A percentile compares a stretch with the other conserved stretches of the same genome.
Conservation (phyloP, 2,329 filamentous ascomycete genomes). For the Phaeoacremonium minimum region DNA sequence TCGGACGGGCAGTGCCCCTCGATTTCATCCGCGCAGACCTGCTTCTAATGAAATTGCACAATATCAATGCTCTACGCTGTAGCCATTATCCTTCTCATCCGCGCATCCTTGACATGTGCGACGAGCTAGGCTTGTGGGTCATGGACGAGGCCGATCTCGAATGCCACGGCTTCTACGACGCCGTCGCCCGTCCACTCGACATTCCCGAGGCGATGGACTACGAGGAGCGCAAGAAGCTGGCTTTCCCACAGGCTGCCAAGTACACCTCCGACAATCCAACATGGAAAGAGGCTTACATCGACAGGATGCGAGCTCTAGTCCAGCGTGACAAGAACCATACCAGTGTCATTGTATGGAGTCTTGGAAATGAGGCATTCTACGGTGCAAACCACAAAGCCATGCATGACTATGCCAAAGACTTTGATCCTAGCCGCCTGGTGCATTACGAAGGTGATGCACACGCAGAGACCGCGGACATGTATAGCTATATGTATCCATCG, state of each 20-base stretch:
- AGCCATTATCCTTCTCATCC: constrained; percentile 66
- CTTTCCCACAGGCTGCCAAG: constrained; percentile 47
- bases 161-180: constrained; percentile 50
- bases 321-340: constrained; percentile 68
- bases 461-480: constrained; percentile 60
- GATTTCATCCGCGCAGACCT: constrained; percentile 60
- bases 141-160: constrained; percentile 47
- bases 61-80: constrained; percentile 66
- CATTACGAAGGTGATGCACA: constrained; percentile 65
- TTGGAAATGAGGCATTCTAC: constrained; percentile 72
- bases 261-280: constrained; percentile 57
- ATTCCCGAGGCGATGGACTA: constrained; percentile 55
- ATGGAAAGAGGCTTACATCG: constrained; percentile 62
- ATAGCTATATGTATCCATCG: constrained; percentile 62
- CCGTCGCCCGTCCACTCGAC: constrained; percentile 41
- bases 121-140: constrained; percentile 63
- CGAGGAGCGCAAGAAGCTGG: constrained; percentile 54
- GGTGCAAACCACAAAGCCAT: constrained; percentile 65
- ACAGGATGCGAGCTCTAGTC: constrained; percentile 60
- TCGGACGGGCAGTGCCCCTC: constrained; percentile 58
- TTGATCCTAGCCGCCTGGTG: constrained; percentile 55
- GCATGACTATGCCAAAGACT: constrained; percentile 55
- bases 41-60: constrained; percentile 64
- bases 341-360: constrained; percentile 68
- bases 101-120: constrained; percentile 53